These are phyloP conservation scores for Penicillium sp. DNA, from an alignment of 2,329 filamentous ascomycete species.

Conservation along the genomic window DNA sequence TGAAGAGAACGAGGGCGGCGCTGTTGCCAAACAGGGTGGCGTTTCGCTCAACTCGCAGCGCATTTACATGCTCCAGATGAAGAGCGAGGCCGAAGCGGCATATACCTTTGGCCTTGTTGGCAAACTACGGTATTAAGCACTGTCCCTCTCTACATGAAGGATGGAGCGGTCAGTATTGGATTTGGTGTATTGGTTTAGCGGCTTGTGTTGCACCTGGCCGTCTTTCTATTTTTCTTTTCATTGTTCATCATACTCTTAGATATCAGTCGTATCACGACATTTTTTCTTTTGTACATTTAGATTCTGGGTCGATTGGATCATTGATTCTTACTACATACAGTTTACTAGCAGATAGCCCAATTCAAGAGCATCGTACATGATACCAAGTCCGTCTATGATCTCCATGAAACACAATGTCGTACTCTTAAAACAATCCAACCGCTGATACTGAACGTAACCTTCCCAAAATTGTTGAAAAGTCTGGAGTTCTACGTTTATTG, in stretches of 20 bases:
- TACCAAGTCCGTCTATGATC: not conserved
- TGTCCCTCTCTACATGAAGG: not conserved
- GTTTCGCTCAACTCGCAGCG: conserved; percentile 54
- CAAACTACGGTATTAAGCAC: conserved; percentile 46
- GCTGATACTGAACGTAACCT: too few relatives aligned
- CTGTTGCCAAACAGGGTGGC: conserved; percentile 52
- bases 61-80: conserved; percentile 63
- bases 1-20: conserved; percentile 65
- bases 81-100: conserved; percentile 50
- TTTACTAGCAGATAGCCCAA: not conserved
- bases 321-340: not conserved
- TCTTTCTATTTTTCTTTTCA: conserved; percentile 2
- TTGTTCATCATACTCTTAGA: conserved; percentile 7
- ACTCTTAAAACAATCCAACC: too few relatives aligned
- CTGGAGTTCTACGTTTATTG: too few relatives aligned
- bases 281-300: conserved; percentile 22
- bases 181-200: conserved; percentile 7
- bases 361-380: not conserved
- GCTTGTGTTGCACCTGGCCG: not conserved
- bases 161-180: conserved; percentile 4
- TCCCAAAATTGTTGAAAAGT: too few relatives aligned
- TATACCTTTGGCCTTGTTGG: conserved; percentile 53
- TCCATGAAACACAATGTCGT: not conserved
- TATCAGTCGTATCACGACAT: conserved; percentile 9
- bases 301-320: not conserved